Evolutionary conservation across 805 yeast species (phyloP), one percentile per base, ranked within the genome.

Genomic region (Yamadazyma tumulicola): DNA sequence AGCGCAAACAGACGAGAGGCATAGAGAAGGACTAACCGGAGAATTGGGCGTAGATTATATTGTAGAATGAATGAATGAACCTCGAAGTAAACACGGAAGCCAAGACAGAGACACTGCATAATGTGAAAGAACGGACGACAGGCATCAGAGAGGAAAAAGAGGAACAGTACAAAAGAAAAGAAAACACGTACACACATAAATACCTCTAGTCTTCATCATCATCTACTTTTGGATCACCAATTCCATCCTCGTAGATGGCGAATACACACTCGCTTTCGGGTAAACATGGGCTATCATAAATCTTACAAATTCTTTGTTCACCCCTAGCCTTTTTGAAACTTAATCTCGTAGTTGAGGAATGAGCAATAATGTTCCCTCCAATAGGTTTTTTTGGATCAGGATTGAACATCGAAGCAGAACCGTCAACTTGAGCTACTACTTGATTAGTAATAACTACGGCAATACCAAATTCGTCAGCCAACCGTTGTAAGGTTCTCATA

Each of bases 301-400:
- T 85, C 59, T 87, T 88, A 66, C 97, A 93, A 17, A 86, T 80
- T 69, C 98, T 81, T 53, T 85, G 89, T 47, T 87, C 94, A 12
- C 84, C 97, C 51, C 81, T 78, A 34, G 96, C 96, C 64, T 93
- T 93, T 54, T 82, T 84, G 58, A 93, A 80, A 36, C 85, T 83
- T 39, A 93, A 72, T 52, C 98, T 75, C 2, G 98, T 93, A 5
- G 97, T 91, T 2, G 97, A 88, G 13, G 95, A 81, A 59, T 93
- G 98, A 1, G 97, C 98, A 57, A 93, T 82, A 49, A 93, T 93
- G 54, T 93, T 91, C 50, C 98, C 98, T 42, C 98, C 98, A 47
- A 93, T 91, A 12, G 98, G 98, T 59, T 93, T 93, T 59, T 93
- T 93, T 11, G 97, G 97, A 59, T 93, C 98, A 1, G 96, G 95